Percentiles rank a stretch among this genome's conserved stretches.
These are phyloP conservation scores for Jaapia argillacea DNA, from an alignment of 768 basidiomycete genomes.

Conservation along the genomic window DNA sequence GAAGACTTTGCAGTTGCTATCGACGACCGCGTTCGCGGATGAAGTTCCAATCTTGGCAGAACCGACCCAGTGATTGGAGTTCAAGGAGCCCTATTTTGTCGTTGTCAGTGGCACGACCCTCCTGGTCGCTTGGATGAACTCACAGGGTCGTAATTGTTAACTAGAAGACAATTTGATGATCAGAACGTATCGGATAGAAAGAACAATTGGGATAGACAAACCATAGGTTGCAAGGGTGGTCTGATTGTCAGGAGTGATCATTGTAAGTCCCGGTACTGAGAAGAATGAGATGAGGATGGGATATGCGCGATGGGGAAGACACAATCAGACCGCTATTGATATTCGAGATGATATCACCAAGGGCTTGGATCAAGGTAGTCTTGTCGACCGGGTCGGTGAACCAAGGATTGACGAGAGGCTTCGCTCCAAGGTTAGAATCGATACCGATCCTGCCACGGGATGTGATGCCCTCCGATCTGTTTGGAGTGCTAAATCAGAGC, in stretches of 20 bases:
- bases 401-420: conserved; percentile 45
- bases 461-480: conserved; percentile 50
- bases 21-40: conserved; percentile 35
- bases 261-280: conserved; percentile 36
- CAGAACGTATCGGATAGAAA: background rate
- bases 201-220: conserved; percentile 15
- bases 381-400: conserved; percentile 50
- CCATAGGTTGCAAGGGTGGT: conserved; percentile 45
- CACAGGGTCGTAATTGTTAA: conserved; percentile 20
- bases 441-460: conserved; percentile 57
- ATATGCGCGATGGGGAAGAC: conserved; percentile 1
- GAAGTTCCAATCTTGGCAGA: conserved; percentile 35
- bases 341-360: conserved; percentile 36
- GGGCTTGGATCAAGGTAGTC: conserved; percentile 34
- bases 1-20: conserved; percentile 45
- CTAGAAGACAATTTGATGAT: conserved; percentile 5
- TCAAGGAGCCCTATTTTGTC: conserved; percentile 23
- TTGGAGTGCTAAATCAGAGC: conserved; percentile 2
- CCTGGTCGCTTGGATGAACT: conserved; percentile 1
- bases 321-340: conserved; percentile 28
- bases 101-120: conserved; percentile 23
- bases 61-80: conserved; percentile 61
- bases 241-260: conserved; percentile 53
- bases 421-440: conserved; percentile 37
- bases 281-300: background rate